These are phyloP conservation scores for Drosera capensis DNA, from an alignment of 148 eudicot genomes.

Conservation along the genomic window DNA sequence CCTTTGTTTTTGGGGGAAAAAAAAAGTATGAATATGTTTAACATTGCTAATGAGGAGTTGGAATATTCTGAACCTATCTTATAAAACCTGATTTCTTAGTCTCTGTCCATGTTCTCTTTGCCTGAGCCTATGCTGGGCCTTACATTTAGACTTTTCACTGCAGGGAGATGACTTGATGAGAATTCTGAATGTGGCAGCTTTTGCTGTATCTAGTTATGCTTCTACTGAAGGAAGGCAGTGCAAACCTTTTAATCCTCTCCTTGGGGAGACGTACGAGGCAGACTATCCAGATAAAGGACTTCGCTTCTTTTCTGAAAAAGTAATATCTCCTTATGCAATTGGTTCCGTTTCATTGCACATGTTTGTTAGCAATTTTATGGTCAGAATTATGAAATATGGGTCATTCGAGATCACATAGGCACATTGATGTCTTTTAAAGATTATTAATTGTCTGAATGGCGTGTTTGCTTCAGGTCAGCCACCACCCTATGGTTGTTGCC, in stretches of 20 bases:
- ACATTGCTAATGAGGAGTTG: too few relatives aligned
- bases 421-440: too few relatives aligned
- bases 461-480: constrained; percentile 54
- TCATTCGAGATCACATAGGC: too few relatives aligned
- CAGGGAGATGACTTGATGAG: constrained; percentile 97
- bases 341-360: too few relatives aligned
- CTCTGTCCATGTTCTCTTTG: too few relatives aligned
- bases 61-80: too few relatives aligned
- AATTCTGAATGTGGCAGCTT: constrained; percentile 77
- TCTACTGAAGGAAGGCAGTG: constrained; percentile 97
- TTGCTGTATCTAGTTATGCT: constrained; percentile 95
- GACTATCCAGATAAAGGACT: constrained; percentile 95
- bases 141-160: constrained; percentile 9
- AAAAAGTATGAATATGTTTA: too few relatives aligned
- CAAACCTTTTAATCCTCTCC: constrained; percentile 96
- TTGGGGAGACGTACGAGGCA: constrained; percentile 96
- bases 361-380: too few relatives aligned
- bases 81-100: too few relatives aligned
- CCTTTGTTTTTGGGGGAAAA: too few relatives aligned
- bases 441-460: constrained; percentile 6
- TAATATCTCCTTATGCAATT: too few relatives aligned
- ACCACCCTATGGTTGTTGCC: constrained; percentile 90
- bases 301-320: constrained; percentile 92
- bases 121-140: constrained; percentile 1
- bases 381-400: too few relatives aligned